These are phyloP conservation scores for Tetrapisispora arboricola DNA, from an alignment of 805 yeast genomes.

Conservation along the genomic window DNA sequence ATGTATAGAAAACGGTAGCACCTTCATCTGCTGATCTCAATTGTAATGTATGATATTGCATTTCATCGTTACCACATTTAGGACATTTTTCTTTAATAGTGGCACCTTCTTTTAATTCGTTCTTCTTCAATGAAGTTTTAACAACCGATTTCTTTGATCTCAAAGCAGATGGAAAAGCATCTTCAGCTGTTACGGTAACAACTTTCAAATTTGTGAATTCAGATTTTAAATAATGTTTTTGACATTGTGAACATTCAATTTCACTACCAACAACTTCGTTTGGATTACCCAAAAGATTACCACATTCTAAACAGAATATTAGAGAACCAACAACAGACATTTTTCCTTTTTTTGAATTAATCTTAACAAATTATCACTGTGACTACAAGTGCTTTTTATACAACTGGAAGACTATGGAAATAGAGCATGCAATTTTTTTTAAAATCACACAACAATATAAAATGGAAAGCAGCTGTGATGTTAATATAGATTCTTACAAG, in stretches of 20 bases:
- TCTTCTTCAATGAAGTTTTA: conserved; percentile 66
- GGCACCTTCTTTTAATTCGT: conserved; percentile 89
- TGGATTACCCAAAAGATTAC: conserved; percentile 68
- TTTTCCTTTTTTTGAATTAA: not conserved
- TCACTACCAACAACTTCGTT: conserved; percentile 34
- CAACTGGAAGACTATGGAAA: too few species aligned
- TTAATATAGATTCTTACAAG: too few species aligned
- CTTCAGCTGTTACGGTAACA: conserved; percentile 76
- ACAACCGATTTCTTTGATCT: conserved; percentile 80
- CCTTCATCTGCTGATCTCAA: conserved; percentile 99
- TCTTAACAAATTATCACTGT: too few species aligned
- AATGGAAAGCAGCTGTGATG: too few species aligned
- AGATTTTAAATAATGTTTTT: conserved; percentile 26
- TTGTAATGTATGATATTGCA: conserved; percentile 95
- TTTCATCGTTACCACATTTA: conserved; percentile 95
- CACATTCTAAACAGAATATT: conserved; percentile 89
- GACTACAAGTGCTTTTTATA: too few species aligned
- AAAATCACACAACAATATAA: too few species aligned
- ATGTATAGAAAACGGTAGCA: conserved; percentile 96
- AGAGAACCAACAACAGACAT: conserved; percentile 96
- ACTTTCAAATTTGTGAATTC: conserved; percentile 72
- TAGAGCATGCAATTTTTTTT: too few species aligned
- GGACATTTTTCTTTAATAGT: conserved; percentile 96
- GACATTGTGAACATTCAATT: conserved; percentile 50
- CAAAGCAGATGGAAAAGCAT: conserved; percentile 86